These are phyloP conservation scores for Coemansia sp. DNA, from an alignment of 192 early-diverging fungal species.

Conservation along the genomic window DNA sequence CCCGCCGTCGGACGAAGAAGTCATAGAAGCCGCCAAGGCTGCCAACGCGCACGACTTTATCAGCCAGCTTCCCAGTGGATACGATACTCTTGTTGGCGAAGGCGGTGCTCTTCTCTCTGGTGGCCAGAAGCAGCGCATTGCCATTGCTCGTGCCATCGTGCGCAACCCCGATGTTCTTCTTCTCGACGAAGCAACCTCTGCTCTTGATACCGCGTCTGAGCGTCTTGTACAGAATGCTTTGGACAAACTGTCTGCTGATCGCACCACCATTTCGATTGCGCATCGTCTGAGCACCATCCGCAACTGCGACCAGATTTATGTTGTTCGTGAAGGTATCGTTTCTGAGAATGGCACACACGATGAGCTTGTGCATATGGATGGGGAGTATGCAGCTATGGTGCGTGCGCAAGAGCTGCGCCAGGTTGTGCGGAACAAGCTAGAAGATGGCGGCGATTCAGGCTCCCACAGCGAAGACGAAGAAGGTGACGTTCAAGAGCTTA, in stretches of 20 bases:
- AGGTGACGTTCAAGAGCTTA: conserved; percentile 32
- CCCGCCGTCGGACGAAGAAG: conserved; percentile 69
- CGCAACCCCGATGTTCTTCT: conserved; percentile 83
- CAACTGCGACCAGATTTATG: conserved; percentile 84
- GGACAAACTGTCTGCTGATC: conserved; percentile 66
- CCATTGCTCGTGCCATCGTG: conserved; percentile 88
- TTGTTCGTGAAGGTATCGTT: conserved; percentile 71
- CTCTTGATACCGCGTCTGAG: conserved; percentile 79
- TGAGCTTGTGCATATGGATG: conserved; percentile 63
- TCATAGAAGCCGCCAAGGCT: conserved; percentile 61
- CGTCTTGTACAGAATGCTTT: conserved; percentile 78
- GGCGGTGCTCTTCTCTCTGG: conserved; percentile 76
- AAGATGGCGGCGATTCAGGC: background rate
- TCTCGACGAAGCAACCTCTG: conserved; percentile 87
- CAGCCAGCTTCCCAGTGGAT: conserved; percentile 64
- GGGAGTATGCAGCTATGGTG: conserved; percentile 59
- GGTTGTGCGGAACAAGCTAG: conserved; percentile 49
- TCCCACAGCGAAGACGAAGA: conserved; percentile 15
- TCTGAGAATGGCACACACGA: conserved; percentile 77
- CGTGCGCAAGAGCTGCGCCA: conserved; percentile 83
- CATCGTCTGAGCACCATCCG: conserved; percentile 93
- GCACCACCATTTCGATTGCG: conserved; percentile 91
- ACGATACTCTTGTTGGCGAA: conserved; percentile 88
- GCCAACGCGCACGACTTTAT: conserved; percentile 79
- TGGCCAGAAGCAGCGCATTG: conserved; percentile 94